Base-by-base conservation (phyloP, 2,329 filamentous ascomycete genomes). In the Pseudogymnoascus sp. region DNA sequence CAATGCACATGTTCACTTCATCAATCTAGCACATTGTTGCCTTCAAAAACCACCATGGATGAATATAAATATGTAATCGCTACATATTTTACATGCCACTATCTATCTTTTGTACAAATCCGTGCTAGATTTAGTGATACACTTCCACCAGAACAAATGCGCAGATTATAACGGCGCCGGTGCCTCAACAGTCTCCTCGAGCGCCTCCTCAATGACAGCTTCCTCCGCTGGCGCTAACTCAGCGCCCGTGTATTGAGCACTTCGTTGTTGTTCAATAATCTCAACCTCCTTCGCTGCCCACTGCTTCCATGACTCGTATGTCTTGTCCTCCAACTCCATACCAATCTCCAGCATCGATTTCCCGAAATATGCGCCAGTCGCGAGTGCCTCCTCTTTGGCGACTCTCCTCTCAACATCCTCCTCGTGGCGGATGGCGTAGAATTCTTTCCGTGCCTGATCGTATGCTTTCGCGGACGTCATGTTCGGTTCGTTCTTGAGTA, bases 301-400 rank as follows among this genome's bases (percentile, higher is more conserved):
- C 26, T 72, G 72, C 81, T 92, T 93, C 95, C 95, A 99, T 66
- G 80, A 79, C 76, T 97, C 90, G 75, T 86, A 96, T 65, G 86
- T 80, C 69, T 82, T 77, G 76, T 96, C 86, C 77, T 99, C 95
- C 62, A 96, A 81, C 66, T 87, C 79, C 85, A 95, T 90, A 68
- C 90, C 86, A 63, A 96, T 80, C 65, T 96, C 87, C 61, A 92
- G 74, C 65, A 84, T 82, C 44, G 84, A 81, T 75, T 88, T 89
- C 74, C 91, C 91, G 74, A 97, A 97, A 80, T 91, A 91, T 61
- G 92, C 93, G 62, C 95, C 95, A 5, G 89, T 88, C 70, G 89
- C 84, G 67, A 86, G 80, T 29, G 95, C 93, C 77, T 99, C 95
- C 77, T 99, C 95, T 60, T 86, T 81, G 6, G 93, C 90, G 65